A percentile compares a stretch with the other conserved stretches of the same genome.
phyloP scores from a whole-genome alignment of 163 green algal genomes.

The Volvox carteri region DNA sequence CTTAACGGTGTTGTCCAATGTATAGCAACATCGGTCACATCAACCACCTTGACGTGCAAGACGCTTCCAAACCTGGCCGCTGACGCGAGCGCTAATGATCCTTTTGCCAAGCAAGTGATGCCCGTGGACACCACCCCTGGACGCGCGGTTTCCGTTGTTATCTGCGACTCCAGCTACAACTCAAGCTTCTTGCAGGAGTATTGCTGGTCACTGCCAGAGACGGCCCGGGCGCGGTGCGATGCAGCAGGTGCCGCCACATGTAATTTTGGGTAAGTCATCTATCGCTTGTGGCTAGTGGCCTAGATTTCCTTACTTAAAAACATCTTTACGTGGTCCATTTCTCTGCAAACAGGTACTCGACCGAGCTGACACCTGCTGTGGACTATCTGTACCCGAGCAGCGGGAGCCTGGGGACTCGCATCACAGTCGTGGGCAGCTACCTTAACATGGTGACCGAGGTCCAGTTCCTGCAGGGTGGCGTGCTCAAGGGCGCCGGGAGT shows the following conservation, averaged over 20 bases:
- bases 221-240: background rate
- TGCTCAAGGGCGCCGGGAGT: background rate
- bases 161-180: constrained; percentile 47
- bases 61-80: constrained; percentile 54
- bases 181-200: constrained; percentile 29
- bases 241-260: background rate
- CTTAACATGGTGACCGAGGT: background rate
- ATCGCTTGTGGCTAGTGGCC: too few species aligned
- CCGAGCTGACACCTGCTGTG: constrained; percentile 10
- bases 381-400: background rate
- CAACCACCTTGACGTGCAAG: constrained; percentile 48
- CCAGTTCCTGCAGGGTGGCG: constrained; percentile 18
- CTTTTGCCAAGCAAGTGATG: constrained; percentile 40
- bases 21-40: constrained; percentile 7
- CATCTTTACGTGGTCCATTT: background rate
- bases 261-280: constrained; percentile 25
- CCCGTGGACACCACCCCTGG: constrained; percentile 20
- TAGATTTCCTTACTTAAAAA: background rate
- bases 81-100: constrained; percentile 51
- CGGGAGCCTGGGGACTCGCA: background rate
- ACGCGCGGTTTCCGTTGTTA: constrained; percentile 32
- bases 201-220: background rate
- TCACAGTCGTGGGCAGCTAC: background rate
- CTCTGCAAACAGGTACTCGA: constrained; percentile 18
- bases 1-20: constrained; percentile 63